Evolutionary conservation across 2,329 filamentous ascomycete species (phyloP).

Genomic region (Colletotrichum chrysophilum): DNA sequence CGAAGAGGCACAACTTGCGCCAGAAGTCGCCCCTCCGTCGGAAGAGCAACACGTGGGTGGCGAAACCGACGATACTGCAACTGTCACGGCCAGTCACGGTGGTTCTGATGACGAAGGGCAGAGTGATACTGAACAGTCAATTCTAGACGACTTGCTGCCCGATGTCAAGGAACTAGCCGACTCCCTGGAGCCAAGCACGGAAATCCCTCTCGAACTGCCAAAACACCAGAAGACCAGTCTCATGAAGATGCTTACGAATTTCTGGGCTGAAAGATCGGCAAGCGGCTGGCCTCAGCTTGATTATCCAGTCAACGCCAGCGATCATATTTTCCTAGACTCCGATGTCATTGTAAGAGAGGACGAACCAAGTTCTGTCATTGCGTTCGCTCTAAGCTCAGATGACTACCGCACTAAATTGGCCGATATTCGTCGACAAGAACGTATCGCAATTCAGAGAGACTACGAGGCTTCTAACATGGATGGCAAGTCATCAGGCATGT

Average conservation of each 20-base stretch:
- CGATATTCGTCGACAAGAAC: slow-evolving; percentile 51
- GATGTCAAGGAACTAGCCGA: slow-evolving; percentile 68
- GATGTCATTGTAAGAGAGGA: slow-evolving; percentile 98
- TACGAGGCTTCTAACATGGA: slow-evolving; percentile 26
- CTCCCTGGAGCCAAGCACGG: slow-evolving; percentile 64
- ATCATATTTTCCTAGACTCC: slow-evolving; percentile 96
- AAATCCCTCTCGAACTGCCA: slow-evolving; percentile 75
- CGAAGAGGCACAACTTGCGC: background rate
- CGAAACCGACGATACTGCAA: slow-evolving; percentile 38
- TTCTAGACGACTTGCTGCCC: slow-evolving; percentile 71
- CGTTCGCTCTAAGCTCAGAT: slow-evolving; percentile 85
- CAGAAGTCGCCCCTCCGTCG: slow-evolving; percentile 1
- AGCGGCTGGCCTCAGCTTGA: slow-evolving; percentile 93
- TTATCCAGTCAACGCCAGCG: slow-evolving; percentile 85
- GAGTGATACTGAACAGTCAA: slow-evolving; percentile 76
- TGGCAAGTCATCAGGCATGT: slow-evolving; percentile 32
- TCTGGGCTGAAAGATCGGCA: slow-evolving; percentile 97
- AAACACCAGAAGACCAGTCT: slow-evolving; percentile 93
- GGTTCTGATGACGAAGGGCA: slow-evolving; percentile 72
- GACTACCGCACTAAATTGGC: slow-evolving; percentile 85
- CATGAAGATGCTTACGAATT: slow-evolving; percentile 95
- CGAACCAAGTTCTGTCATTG: slow-evolving; percentile 94
- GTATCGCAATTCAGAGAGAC: slow-evolving; percentile 23
- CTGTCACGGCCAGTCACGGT: slow-evolving; percentile 57
- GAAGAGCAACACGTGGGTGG: slow-evolving; percentile 22